Evolutionary conservation across 2,329 filamentous ascomycete genomes (phyloP).

Genomic region (Drechslerella coelobrocha): DNA sequence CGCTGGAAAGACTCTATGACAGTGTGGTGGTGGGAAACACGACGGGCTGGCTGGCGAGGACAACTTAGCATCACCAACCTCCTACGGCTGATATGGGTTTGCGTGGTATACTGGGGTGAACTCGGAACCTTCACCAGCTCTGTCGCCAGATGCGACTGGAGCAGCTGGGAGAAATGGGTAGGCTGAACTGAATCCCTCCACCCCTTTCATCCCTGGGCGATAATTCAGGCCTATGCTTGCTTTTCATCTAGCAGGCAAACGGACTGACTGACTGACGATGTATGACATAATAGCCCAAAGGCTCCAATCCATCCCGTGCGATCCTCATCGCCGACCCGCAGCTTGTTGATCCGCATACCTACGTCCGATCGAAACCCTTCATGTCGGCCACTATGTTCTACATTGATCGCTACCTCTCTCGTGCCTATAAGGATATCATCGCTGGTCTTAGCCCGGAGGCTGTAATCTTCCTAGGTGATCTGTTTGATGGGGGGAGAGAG

Average conservation of each 20-base stretch:
- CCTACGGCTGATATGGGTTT: conserved; percentile 75
- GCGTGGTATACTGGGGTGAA: conserved; percentile 84
- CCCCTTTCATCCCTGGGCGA: too few species aligned
- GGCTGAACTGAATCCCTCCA: conserved; percentile 54
- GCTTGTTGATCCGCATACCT: conserved; percentile 92
- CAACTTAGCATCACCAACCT: conserved; percentile 61
- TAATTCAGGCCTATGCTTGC: too few species aligned
- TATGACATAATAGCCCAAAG: conserved; percentile 68
- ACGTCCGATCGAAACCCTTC: conserved; percentile 76
- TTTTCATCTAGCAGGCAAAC: background rate
- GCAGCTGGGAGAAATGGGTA: conserved; percentile 92
- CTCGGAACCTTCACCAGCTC: conserved; percentile 75
- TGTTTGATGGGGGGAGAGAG: conserved; percentile 95
- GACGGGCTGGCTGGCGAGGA: conserved; percentile 27
- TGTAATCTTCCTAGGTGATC: conserved; percentile 86
- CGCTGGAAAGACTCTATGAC: conserved; percentile 7
- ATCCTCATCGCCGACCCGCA: conserved; percentile 89
- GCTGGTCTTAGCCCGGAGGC: conserved; percentile 79
- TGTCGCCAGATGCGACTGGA: conserved; percentile 78
- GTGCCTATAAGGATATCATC: conserved; percentile 81
- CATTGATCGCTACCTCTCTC: conserved; percentile 87
- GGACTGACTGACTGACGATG: conserved; percentile 34
- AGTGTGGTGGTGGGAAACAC: conserved; percentile 41
- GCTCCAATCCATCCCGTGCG: conserved; percentile 80
- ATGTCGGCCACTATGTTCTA: conserved; percentile 70